Evolutionary conservation across 495 filamentous ascomycete species (phyloP).

Genomic region (Chaetomium cochliodes): DNA sequence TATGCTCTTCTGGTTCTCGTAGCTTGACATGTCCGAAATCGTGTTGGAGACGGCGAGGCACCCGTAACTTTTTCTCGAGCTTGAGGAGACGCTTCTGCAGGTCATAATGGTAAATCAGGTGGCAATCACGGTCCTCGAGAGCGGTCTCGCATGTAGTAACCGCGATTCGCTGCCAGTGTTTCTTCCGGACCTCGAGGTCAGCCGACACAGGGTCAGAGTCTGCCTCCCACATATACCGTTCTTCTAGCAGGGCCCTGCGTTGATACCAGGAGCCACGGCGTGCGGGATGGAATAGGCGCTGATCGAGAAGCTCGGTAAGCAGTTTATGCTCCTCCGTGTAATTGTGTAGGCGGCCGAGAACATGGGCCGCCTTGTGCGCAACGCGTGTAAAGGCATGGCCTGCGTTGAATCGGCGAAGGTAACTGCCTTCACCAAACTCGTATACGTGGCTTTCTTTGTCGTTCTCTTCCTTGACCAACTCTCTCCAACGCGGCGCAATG

Average conservation of each 20-base stretch:
- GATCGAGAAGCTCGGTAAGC: constrained; percentile 71
- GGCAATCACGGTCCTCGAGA: constrained; percentile 81
- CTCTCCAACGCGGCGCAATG: constrained; percentile 77
- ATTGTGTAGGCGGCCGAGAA: constrained; percentile 79
- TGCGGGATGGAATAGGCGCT: constrained; percentile 80
- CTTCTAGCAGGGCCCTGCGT: constrained; percentile 89
- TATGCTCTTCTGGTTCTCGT: constrained; percentile 68
- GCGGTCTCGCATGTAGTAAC: constrained; percentile 82
- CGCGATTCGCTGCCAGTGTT: constrained; percentile 78
- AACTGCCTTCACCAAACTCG: constrained; percentile 81
- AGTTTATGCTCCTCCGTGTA: constrained; percentile 75
- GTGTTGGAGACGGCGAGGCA: constrained; percentile 85
- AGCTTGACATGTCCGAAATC: constrained; percentile 86
- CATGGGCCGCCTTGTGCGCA: constrained; percentile 75
- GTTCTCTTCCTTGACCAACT: constrained; percentile 72
- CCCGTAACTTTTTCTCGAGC: constrained; percentile 77
- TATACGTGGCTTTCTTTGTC: constrained; percentile 77
- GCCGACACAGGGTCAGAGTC: constrained; percentile 42
- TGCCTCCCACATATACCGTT: constrained; percentile 82
- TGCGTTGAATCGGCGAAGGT: constrained; percentile 86
- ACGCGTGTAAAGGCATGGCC: constrained; percentile 94
- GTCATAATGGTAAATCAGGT: constrained; percentile 90
- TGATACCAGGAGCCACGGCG: constrained; percentile 93
- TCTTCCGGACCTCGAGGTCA: constrained; percentile 58
- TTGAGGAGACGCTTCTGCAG: constrained; percentile 89